Base-by-base conservation (phyloP, 2,329 filamentous ascomycete species). In the Didymella arachidicola region DNA sequence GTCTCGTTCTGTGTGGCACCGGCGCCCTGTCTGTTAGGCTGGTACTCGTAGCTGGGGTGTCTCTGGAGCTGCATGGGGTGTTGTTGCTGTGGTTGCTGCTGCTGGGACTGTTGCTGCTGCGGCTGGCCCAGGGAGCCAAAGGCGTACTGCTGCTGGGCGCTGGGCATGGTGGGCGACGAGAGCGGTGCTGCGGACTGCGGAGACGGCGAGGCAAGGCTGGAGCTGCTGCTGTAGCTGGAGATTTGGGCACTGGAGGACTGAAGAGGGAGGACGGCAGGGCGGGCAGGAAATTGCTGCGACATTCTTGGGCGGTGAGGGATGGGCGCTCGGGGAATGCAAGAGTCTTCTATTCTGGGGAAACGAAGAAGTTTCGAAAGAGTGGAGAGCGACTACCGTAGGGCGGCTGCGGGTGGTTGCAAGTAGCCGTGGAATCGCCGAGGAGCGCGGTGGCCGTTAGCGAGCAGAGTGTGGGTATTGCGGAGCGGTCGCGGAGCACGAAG, bases 1-100 rank as follows among this genome's bases (percentile, higher is more conserved):
- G 84, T 86, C 69, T 81, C 80, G 38, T 77, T 76, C 47, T 73
- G 71, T 2, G 74, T 77, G 22, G 67, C 60, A 32, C 75, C 77
- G 18, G 76, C 71, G 8, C 68, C 71, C 6, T 71, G 58, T 26
- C 76, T 64, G 49, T 75, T 75, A 30, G 76, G 74, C 45, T 69
- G 68, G 56, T 77, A 77, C 34, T 75, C 68, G 59, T 70, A 75
- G 55, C 65, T 69, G 30, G 65, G 66, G 41, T 71, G 69, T 58
- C 65, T 60, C 45, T 73, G 73, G 30, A 67, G 61, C 54, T 69
- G 71, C 41, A 58, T 47, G 29, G 72, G 69, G 51, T 73, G 67
- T 48, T 73, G 73, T 44, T 71, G 71, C 38, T 67, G 67, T 47
- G 67, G 54, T 36, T 66, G 66, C 47, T 69, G 73, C 43, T 72